Evolutionary conservation across 2,329 filamentous ascomycete species (phyloP).

Genomic region (Cordyceps fumosorosea): DNA sequence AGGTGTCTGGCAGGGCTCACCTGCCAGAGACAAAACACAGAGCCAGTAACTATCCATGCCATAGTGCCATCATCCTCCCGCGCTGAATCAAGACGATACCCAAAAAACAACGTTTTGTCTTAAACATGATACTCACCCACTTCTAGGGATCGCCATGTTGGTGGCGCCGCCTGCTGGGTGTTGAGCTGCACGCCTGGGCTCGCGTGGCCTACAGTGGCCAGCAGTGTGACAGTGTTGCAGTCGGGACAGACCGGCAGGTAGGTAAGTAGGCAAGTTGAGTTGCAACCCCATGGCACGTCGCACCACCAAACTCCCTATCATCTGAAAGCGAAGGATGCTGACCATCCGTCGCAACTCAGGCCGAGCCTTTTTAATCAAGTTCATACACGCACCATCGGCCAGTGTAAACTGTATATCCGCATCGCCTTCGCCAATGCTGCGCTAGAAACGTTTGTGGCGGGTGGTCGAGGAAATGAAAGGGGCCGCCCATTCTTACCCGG

Average conservation of each 20-base stretch:
- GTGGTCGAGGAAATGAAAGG: slow-evolving; percentile 9
- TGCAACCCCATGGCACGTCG: background rate
- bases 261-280: too few species aligned
- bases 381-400: background rate
- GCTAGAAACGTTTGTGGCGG: slow-evolving; percentile 3
- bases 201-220: background rate
- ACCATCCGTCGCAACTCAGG: background rate
- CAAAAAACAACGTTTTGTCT: slow-evolving; percentile 2
- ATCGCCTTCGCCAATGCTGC: background rate
- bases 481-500: slow-evolving; percentile 1
- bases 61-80: background rate
- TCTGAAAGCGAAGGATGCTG: background rate
- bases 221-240: background rate
- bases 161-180: background rate
- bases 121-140: slow-evolving; percentile 4
- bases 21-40: background rate
- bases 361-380: background rate
- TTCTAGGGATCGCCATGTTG: slow-evolving; percentile 7
- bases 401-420: background rate
- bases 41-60: background rate
- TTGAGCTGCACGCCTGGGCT: background rate
- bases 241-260: slow-evolving; percentile 4
- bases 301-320: background rate
- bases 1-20: background rate
- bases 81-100: background rate